These are phyloP conservation scores for Karstenula rhodostoma DNA, from an alignment of 2,329 filamentous ascomycete species.

Conservation along the genomic window DNA sequence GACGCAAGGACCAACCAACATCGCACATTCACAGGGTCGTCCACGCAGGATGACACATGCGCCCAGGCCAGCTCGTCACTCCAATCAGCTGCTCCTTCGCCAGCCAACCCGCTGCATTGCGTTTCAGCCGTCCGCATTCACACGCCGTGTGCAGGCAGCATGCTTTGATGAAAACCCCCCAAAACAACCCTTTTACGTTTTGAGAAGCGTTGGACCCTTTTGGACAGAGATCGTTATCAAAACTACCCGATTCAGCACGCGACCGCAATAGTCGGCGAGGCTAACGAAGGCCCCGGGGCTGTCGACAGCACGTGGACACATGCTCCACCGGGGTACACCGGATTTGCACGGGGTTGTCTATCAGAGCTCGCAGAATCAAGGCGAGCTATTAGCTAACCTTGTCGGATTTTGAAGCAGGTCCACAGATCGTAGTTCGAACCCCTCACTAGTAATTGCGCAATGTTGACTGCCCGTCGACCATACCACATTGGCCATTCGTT, in stretches of 20 bases:
- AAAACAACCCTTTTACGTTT: neutral
- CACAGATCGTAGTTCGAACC: neutral
- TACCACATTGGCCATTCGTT: too few species aligned
- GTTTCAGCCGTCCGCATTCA: constrained; percentile 9
- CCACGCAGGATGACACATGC: constrained; percentile 18
- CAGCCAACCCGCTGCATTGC: constrained; percentile 10
- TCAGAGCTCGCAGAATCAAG: neutral
- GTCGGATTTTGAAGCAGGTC: neutral
- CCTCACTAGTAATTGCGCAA: too few species aligned
- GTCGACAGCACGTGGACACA: neutral
- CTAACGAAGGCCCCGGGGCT: constrained; percentile 5
- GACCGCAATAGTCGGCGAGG: neutral
- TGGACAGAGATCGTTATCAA: neutral
- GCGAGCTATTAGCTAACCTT: neutral
- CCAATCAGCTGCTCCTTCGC: constrained; percentile 15
- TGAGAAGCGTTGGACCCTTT: neutral
- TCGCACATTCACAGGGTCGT: constrained; percentile 6
- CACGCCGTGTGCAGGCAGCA: neutral
- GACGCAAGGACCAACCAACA: constrained; percentile 5
- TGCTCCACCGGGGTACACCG: neutral
- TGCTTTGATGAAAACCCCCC: neutral
- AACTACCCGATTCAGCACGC: neutral
- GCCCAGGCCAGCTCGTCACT: constrained; percentile 20
- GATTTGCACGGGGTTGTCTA: constrained; percentile 1
- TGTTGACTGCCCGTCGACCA: too few species aligned